Evolutionary conservation across 768 basidiomycete genomes (phyloP).

Genomic region (Auriscalpium microsporum): DNA sequence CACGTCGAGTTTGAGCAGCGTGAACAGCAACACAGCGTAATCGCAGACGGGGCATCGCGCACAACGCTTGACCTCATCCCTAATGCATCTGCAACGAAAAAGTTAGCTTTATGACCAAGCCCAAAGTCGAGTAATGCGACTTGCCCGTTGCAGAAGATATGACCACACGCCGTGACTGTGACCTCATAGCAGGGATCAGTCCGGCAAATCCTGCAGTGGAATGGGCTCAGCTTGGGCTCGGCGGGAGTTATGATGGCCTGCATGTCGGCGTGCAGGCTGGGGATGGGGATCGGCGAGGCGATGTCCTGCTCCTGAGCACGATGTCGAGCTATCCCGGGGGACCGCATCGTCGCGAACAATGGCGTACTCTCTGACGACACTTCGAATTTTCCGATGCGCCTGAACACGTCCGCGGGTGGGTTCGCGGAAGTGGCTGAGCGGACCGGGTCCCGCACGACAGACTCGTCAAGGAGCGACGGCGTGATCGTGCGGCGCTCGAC

Average conservation of each 20-base stretch:
- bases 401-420: too few relatives aligned
- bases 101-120: background rate
- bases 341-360: background rate
- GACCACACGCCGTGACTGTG: conserved; percentile 12
- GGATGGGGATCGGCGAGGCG: conserved; percentile 3
- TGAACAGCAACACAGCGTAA: conserved; percentile 12
- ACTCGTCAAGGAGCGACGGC: too few relatives aligned
- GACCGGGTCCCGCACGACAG: too few relatives aligned
- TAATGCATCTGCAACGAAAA: conserved; percentile 5
- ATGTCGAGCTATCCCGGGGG: background rate
- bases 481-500: too few relatives aligned
- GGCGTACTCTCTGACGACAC: background rate
- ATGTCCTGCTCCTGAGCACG: conserved; percentile 2
- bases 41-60: conserved; percentile 15
- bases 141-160: conserved; percentile 10
- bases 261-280: conserved; percentile 2
- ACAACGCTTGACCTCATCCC: conserved; percentile 11
- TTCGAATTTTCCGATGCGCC: background rate
- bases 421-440: too few relatives aligned
- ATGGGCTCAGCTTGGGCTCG: background rate
- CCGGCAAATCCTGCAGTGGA: conserved; percentile 11
- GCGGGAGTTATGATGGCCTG: background rate
- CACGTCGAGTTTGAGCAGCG: conserved; percentile 11
- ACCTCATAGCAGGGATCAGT: conserved; percentile 12
- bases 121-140: background rate